Evolutionary conservation across 306 rosid species (phyloP).

Genomic region (Gastrolobium villosum): DNA sequence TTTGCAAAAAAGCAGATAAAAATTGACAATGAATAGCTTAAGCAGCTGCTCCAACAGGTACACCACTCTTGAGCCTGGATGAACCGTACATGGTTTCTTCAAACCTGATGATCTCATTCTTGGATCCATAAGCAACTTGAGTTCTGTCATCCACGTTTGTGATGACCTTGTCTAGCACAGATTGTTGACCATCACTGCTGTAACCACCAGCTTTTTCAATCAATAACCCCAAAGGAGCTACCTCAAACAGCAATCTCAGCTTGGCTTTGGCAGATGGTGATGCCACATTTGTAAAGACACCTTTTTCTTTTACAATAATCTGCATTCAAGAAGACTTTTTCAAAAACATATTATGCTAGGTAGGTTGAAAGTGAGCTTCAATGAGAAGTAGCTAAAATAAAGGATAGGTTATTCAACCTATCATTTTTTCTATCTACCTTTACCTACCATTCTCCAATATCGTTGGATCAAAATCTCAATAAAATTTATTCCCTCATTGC

Average conservation of each 20-base stretch:
- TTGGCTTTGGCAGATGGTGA: constrained; percentile 96
- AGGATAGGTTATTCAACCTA: too few species aligned
- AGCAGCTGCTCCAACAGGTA: constrained; percentile 89
- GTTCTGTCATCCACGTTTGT: constrained; percentile 83
- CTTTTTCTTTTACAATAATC: constrained; percentile 97
- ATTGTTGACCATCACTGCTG: constrained; percentile 88
- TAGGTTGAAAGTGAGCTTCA: background rate
- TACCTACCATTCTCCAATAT: too few species aligned
- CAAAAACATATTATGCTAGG: background rate
- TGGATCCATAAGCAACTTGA: constrained; percentile 97
- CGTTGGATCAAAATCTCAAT: too few species aligned
- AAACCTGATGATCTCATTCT: constrained; percentile 89
- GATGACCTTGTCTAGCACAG: constrained; percentile 90
- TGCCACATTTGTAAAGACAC: constrained; percentile 89
- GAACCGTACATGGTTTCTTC: constrained; percentile 95
- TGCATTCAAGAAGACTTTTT: constrained; percentile 39
- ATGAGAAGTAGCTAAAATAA: background rate
- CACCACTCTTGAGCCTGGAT: constrained; percentile 92
- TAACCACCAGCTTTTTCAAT: constrained; percentile 96
- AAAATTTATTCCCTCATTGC: too few species aligned
- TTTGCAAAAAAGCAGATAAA: constrained; percentile 33
- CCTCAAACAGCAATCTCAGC: constrained; percentile 93
- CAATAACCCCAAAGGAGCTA: constrained; percentile 90
- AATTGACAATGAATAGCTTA: constrained; percentile 50
- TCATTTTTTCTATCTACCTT: too few species aligned